phyloP scores from a whole-genome alignment of 1,284 basidiomycete species.

The Butyriboletus pseudospeciosus region DNA sequence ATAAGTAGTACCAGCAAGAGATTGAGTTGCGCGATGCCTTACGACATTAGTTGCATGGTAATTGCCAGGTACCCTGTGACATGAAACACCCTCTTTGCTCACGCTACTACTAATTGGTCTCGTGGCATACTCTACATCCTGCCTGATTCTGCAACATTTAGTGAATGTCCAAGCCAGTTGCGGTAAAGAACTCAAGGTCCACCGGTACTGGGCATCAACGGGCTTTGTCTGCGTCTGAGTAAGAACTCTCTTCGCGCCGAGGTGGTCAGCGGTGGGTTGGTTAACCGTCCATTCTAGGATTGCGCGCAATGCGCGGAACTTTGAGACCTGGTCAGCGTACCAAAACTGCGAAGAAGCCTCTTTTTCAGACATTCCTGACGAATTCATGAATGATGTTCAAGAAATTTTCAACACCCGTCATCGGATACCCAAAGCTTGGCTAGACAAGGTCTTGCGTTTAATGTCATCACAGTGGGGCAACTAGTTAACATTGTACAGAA shows the following conservation, averaged over 20 bases:
- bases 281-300: constrained; percentile 30
- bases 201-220: constrained; percentile 23
- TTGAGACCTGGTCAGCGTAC: constrained; percentile 41
- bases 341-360: constrained; percentile 39
- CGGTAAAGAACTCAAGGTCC: constrained; percentile 12
- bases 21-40: constrained; percentile 2
- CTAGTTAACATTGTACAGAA: constrained; percentile 10
- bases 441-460: constrained; percentile 27
- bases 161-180: constrained; percentile 23
- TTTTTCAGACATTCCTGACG: constrained; percentile 35
- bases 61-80: not conserved
- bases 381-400: constrained; percentile 30
- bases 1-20: constrained; percentile 1
- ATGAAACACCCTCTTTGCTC: constrained; percentile 7
- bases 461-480: not conserved
- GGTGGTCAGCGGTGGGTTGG: not conserved
- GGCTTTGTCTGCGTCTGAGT: constrained; percentile 33
- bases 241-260: constrained; percentile 1
- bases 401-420: constrained; percentile 31
- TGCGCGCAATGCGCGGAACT: constrained; percentile 38
- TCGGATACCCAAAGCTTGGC: constrained; percentile 33
- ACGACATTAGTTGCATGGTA: constrained; percentile 12
- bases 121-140: not conserved
- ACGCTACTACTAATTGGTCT: not conserved
- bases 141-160: not conserved